These are phyloP conservation scores for Elongisporangium undulatum DNA, from an alignment of 352 stramenopile genomes.

Conservation along the genomic window DNA sequence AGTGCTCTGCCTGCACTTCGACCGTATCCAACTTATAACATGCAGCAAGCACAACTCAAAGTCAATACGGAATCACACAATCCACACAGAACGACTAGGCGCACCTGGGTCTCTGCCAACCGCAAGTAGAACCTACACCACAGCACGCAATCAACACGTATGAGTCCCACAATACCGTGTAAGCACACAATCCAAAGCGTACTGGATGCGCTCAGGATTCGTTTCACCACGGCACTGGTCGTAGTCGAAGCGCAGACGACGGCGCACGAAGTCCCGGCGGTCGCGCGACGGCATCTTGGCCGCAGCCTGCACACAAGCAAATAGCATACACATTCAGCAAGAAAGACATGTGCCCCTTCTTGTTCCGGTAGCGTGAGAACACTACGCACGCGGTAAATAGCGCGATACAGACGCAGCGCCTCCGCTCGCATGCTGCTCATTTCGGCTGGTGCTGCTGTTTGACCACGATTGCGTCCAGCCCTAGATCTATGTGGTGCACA, in stretches of 20 bases:
- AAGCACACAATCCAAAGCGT: not conserved
- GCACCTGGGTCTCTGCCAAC: not conserved
- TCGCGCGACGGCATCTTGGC: slow-evolving; percentile 66
- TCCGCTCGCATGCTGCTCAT: slow-evolving; percentile 17
- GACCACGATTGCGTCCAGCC: not conserved
- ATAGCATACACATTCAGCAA: not conserved
- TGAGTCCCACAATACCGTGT: not conserved
- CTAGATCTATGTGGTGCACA: not conserved
- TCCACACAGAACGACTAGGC: not conserved
- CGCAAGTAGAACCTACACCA: slow-evolving; percentile 8
- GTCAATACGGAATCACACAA: not conserved
- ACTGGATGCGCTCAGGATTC: slow-evolving; percentile 52
- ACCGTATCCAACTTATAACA: slow-evolving; percentile 73
- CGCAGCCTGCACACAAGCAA: slow-evolving; percentile 27
- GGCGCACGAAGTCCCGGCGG: slow-evolving; percentile 57
- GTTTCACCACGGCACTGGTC: slow-evolving; percentile 56
- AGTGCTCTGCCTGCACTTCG: slow-evolving; percentile 61
- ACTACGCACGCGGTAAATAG: slow-evolving; percentile 63
- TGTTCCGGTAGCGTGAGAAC: not conserved
- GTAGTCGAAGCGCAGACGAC: slow-evolving; percentile 65
- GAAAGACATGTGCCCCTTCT: not conserved
- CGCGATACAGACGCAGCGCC: slow-evolving; percentile 60
- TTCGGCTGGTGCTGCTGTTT: not conserved
- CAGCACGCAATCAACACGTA: not conserved
- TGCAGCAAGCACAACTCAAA: slow-evolving; percentile 27